These are phyloP conservation scores for Aspergillus indologenus DNA, from an alignment of 495 filamentous ascomycete genomes.

Conservation along the genomic window DNA sequence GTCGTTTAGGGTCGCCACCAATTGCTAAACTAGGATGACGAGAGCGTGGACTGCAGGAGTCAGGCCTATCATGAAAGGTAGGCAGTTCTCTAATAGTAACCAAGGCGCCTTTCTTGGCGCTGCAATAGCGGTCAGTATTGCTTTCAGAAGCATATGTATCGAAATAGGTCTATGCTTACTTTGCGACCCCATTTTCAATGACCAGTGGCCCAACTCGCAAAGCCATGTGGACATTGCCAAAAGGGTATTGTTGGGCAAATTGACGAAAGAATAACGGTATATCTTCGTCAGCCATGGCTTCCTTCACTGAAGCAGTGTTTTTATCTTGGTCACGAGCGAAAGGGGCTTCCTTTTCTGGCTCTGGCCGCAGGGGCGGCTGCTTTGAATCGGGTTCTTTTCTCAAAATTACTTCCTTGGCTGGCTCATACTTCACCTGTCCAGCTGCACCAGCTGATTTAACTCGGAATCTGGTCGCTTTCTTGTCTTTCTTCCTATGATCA, in stretches of 20 bases:
- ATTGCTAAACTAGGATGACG: slow-evolving; percentile 8
- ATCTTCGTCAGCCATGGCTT: slow-evolving; percentile 17
- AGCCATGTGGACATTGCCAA: slow-evolving; percentile 39
- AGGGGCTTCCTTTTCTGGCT: background rate
- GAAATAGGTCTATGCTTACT: slow-evolving; percentile 13
- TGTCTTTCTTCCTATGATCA: no score
- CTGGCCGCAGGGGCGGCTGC: background rate
- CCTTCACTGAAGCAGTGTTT: background rate
- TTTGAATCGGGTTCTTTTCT: no score
- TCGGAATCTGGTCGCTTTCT: no score
- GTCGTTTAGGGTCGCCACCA: slow-evolving; percentile 14
- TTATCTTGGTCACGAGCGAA: background rate
- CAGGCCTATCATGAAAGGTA: background rate
- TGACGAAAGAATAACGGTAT: slow-evolving; percentile 32
- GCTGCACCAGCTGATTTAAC: no score
- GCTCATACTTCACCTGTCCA: no score
- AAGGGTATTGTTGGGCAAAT: slow-evolving; percentile 30
- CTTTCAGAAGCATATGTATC: background rate
- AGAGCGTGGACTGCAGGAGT: background rate
- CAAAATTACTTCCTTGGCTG: no score
- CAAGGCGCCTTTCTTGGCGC: slow-evolving; percentile 28
- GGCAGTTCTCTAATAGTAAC: slow-evolving; percentile 29
- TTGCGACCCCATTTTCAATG: slow-evolving; percentile 37
- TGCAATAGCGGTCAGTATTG: slow-evolving; percentile 6
- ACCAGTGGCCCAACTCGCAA: slow-evolving; percentile 40